Conservation (phyloP, 495 filamentous ascomycete species). For the Niebla homalea region DNA sequence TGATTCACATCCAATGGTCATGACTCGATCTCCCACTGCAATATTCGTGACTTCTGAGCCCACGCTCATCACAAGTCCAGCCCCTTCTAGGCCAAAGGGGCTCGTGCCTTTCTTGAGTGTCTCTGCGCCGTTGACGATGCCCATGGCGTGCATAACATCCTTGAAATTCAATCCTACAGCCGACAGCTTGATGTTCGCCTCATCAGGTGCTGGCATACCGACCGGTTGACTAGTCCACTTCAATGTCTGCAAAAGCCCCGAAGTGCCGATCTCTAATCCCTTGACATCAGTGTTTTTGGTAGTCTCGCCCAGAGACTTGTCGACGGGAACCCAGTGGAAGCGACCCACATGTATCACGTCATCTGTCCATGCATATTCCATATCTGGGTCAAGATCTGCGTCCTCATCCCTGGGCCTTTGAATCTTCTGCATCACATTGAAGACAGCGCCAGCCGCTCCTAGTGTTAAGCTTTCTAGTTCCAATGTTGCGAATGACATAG, state of each 20-base stretch:
- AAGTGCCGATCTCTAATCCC: neutral
- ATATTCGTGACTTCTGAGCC: conserved; percentile 24
- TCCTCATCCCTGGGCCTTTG: neutral
- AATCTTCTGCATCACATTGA: neutral
- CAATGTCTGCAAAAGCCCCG: neutral
- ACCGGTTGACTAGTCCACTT: neutral
- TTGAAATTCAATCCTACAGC: neutral
- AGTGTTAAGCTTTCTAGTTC: conserved; percentile 4
- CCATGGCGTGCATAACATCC: conserved; percentile 25
- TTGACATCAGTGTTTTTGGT: neutral
- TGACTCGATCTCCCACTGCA: conserved; percentile 27
- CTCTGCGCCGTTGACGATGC: conserved; percentile 21
- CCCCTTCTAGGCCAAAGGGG: conserved; percentile 28
- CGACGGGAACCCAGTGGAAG: conserved; percentile 6
- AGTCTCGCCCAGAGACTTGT: neutral
- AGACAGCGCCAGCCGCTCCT: neutral
- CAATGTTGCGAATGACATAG: conserved; percentile 8
- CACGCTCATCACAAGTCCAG: conserved; percentile 26
- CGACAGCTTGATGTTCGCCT: neutral
- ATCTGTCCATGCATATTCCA: conserved; percentile 10
- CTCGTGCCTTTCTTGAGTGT: neutral
- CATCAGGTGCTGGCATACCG: neutral
- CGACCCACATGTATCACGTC: conserved; percentile 9
- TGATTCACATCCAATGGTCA: conserved; percentile 14
- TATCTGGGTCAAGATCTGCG: conserved; percentile 5